Conservation (phyloP, 1,284 basidiomycete genomes). For the Meira nashicola region DNA sequence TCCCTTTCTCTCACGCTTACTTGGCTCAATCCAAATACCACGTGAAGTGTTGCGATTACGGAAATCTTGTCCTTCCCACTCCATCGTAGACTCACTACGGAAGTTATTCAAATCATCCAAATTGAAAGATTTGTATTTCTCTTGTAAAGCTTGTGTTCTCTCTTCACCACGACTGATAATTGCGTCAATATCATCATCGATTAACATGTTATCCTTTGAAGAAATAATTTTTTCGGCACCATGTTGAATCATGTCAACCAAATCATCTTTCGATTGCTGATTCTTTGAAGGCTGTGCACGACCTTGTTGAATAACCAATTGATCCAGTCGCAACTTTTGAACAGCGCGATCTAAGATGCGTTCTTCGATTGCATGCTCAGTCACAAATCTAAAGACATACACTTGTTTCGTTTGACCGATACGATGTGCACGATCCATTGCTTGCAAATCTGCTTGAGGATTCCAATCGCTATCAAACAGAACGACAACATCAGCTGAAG, state of each 20-base stretch:
- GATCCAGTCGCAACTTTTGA: conserved; percentile 90
- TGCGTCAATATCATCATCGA: conserved; percentile 89
- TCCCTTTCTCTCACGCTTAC: conserved; percentile 86
- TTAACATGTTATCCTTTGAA: conserved; percentile 60
- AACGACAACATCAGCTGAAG: conserved; percentile 89
- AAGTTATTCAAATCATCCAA: conserved; percentile 95
- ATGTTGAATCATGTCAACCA: conserved; percentile 96
- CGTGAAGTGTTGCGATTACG: conserved; percentile 60
- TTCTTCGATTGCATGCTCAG: conserved; percentile 92
- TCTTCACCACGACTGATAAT: conserved; percentile 78
- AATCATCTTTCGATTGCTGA: conserved; percentile 90
- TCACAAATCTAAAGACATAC: conserved; percentile 96
- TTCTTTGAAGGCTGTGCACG: conserved; percentile 62
- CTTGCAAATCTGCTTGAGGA: conserved; percentile 96
- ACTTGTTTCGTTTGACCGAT: conserved; percentile 99
- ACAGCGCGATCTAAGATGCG: conserved; percentile 93
- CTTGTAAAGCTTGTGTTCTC: conserved; percentile 79
- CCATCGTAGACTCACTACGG: conserved; percentile 73
- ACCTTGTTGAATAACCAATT: conserved; percentile 96
- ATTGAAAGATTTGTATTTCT: conserved; percentile 87
- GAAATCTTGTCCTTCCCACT: conserved; percentile 97
- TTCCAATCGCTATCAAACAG: conserved; percentile 99
- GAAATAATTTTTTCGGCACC: conserved; percentile 97
- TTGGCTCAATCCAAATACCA: conserved; percentile 70
- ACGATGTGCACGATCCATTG: conserved; percentile 98